phyloP scores from a whole-genome alignment of 768 basidiomycete species.

The Serendipita vermifera region DNA sequence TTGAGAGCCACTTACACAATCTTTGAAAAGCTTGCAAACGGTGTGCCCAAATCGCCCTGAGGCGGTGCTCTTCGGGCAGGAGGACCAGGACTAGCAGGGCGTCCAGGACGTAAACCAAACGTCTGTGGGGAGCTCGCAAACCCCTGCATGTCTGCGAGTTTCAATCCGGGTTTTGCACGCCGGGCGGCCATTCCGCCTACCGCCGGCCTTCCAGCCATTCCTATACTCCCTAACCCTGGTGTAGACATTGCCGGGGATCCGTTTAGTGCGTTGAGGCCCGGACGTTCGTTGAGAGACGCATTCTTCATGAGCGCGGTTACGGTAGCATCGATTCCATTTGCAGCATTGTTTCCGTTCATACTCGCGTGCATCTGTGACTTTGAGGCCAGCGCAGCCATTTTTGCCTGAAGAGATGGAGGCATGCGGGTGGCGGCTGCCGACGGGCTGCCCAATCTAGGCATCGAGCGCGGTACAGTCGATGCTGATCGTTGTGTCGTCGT shows the following conservation, averaged over 20 bases:
- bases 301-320: constrained; percentile 30
- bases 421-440: constrained; percentile 48
- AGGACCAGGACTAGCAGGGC: constrained; percentile 35
- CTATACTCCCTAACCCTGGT: constrained; percentile 12
- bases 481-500: constrained; percentile 6
- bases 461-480: constrained; percentile 10
- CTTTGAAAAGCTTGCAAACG: constrained; percentile 85
- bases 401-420: constrained; percentile 80
- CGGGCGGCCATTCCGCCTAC: constrained; percentile 27
- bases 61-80: constrained; percentile 12
- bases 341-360: constrained; percentile 21
- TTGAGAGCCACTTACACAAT: constrained; percentile 59
- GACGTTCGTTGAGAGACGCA: constrained; percentile 21
- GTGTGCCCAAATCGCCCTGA: constrained; percentile 42
- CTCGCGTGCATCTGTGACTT: constrained; percentile 14
- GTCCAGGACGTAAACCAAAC: constrained; percentile 59
- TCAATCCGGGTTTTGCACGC: constrained; percentile 43
- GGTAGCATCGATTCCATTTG: constrained; percentile 30
- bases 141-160: constrained; percentile 46
- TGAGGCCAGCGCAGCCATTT: constrained; percentile 70
- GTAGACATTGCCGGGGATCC: constrained; percentile 6
- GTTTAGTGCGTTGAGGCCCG: constrained; percentile 10
- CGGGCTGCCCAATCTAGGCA: constrained; percentile 15
- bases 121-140: constrained; percentile 42
- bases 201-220: constrained; percentile 21